Evolutionary conservation across 495 filamentous ascomycete genomes (phyloP), one percentile per base, ranked within the genome.

Genomic region (Rhypophila decipiens): DNA sequence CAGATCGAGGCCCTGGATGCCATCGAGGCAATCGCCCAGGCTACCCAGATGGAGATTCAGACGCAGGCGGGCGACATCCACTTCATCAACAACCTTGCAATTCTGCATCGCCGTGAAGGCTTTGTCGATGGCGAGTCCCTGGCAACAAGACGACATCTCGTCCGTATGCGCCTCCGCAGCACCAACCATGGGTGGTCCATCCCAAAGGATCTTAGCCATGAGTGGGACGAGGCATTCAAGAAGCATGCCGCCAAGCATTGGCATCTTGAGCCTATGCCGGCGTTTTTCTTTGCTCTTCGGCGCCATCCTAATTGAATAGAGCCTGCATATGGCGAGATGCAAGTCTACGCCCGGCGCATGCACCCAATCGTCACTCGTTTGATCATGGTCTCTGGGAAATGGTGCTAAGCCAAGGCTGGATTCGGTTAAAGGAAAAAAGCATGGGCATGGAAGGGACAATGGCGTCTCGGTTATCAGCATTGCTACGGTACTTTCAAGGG

Each of bases 21-120:
- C 34, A 68, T 86, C 31, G 79, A 85, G 59, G 70, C 73, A 41
- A 72, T 77, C 35, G 82, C 83, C 5, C 63, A 64, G 46, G 75
- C 79, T 34, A 72, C 79, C 46, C 66, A 74, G 46, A 47, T 83
- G 21, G 72, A 73, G 50, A 68, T 83, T 38, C 61, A 68, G 47
- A 70, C 67, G 4, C 66, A 75, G 50, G 71, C 73, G 18, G 86
- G 86, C 17, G 86, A 90, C 63, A 75, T 89, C 48, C 80, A 82
- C 53, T 86, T 84, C 61, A 77, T 85, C 64, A 88, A 90, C 63
- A 89, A 90, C 57, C 68, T 88, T 37, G 75, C 75, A 27, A 65
- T 88, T 40, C 73, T 88, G 46, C 86, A 90, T 66, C 76, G 74
- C 24, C 77, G 82, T 36, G 74, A 80, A 51, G 78, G 72, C 42